phyloP scores from a whole-genome alignment of 495 filamentous ascomycete species.

The Tuber borchii region DNA sequence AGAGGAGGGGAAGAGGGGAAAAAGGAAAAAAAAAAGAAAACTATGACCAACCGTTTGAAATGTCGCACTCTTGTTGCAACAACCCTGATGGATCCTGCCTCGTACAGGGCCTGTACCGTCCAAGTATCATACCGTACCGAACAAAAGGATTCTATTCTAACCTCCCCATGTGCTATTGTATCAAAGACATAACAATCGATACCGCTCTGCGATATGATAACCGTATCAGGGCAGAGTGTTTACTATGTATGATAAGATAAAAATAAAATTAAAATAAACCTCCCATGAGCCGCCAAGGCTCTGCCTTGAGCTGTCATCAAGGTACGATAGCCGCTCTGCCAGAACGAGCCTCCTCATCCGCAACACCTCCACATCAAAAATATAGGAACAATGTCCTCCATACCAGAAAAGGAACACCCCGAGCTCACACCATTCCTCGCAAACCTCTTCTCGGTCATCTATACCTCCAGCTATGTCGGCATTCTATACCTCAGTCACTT shows the following conservation, averaged over 20 bases:
- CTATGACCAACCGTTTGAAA: background rate
- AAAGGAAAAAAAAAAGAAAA: background rate
- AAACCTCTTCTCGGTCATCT: conserved; percentile 47
- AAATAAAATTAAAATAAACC: background rate
- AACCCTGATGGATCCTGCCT: background rate
- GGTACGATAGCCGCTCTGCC: background rate
- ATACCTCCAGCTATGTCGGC: conserved; percentile 79
- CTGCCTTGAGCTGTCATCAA: background rate
- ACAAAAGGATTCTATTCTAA: background rate
- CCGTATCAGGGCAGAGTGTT: background rate
- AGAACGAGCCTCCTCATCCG: background rate
- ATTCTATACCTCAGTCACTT: conserved; percentile 79
- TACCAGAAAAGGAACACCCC: conserved; percentile 8
- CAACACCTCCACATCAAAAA: conserved; percentile 3
- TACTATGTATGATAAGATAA: background rate
- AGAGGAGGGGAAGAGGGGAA: background rate
- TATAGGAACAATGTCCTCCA: conserved; percentile 10
- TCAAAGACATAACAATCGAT: background rate
- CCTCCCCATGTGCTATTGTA: background rate
- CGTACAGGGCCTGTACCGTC: too few species aligned
- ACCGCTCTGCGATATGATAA: background rate
- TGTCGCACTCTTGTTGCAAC: background rate
- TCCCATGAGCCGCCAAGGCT: background rate
- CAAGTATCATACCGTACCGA: background rate
- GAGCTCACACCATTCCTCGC: conserved; percentile 27